Conservation (phyloP, 2,329 filamentous ascomycete genomes). For the Verticillium nonalfalfae region DNA sequence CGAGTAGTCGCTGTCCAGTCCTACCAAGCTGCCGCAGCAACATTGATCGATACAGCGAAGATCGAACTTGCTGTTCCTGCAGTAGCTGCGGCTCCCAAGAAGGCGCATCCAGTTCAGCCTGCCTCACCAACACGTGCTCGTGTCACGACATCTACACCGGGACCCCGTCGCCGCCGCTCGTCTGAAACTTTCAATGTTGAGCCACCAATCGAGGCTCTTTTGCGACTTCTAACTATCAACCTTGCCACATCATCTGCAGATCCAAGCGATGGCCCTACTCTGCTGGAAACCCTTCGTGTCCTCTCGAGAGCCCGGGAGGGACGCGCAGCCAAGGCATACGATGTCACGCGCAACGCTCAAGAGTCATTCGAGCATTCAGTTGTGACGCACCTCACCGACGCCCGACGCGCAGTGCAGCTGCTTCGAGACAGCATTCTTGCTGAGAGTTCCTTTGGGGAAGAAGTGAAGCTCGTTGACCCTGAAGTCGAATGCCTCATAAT, state of each 20-base stretch:
- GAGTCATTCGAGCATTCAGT: constrained; percentile 40
- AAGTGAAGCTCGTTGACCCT: constrained; percentile 42
- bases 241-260: constrained; percentile 11
- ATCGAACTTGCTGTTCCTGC: constrained; percentile 29
- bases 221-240: constrained; percentile 38
- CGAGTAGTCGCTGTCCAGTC: constrained; percentile 38
- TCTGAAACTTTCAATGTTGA: constrained; percentile 22
- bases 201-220: constrained; percentile 38
- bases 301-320: constrained; percentile 30
- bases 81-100: constrained; percentile 12
- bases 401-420: constrained; percentile 38
- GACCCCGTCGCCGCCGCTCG: constrained; percentile 11
- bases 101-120: constrained; percentile 15
- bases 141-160: too few species aligned
- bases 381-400: constrained; percentile 37
- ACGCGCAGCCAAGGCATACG: constrained; percentile 32
- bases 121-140: constrained; percentile 25
- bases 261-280: constrained; percentile 23
- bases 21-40: constrained; percentile 32
- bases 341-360: constrained; percentile 39
- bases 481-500: constrained; percentile 45
- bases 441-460: constrained; percentile 39
- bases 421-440: constrained; percentile 45
- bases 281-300: constrained; percentile 17
- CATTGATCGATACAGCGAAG: constrained; percentile 34